Conservation (phyloP, 495 filamentous ascomycete genomes). For the Bacidia rubella region DNA sequence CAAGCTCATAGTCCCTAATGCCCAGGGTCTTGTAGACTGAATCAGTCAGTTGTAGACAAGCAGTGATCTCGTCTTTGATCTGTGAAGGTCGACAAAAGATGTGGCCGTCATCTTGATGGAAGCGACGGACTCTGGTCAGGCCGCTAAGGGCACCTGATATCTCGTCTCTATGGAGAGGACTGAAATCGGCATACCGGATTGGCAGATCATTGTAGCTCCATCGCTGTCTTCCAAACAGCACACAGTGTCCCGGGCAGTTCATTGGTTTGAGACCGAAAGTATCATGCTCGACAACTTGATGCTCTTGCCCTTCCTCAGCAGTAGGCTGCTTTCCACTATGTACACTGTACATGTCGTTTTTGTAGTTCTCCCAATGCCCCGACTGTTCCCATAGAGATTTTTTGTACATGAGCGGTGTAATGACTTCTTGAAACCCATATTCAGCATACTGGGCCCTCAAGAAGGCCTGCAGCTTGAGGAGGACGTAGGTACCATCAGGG, state of each 20-base stretch:
- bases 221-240: slow-evolving; percentile 62
- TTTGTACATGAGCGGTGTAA: slow-evolving; percentile 92
- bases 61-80: slow-evolving; percentile 65
- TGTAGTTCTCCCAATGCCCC: slow-evolving; percentile 88
- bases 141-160: slow-evolving; percentile 74
- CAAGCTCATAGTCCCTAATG: slow-evolving; percentile 59
- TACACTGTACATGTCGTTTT: slow-evolving; percentile 90
- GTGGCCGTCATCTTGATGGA: slow-evolving; percentile 93
- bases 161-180: slow-evolving; percentile 83
- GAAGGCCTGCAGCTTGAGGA: slow-evolving; percentile 77
- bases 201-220: slow-evolving; percentile 74
- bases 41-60: slow-evolving; percentile 66
- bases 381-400: slow-evolving; percentile 77
- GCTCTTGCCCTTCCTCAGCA: slow-evolving; percentile 3
- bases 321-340: slow-evolving; percentile 40
- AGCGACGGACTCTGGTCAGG: slow-evolving; percentile 76
- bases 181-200: slow-evolving; percentile 86
- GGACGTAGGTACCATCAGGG: slow-evolving; percentile 70
- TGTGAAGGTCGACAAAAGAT: slow-evolving; percentile 84
- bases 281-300: slow-evolving; percentile 43
- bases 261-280: slow-evolving; percentile 90
- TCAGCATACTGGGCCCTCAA: slow-evolving; percentile 74
- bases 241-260: slow-evolving; percentile 92
- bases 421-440: slow-evolving; percentile 83
- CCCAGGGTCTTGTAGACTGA: slow-evolving; percentile 64